A percentile compares a stretch with the other conserved stretches of the same genome.
These are phyloP conservation scores for Pholiota conissans DNA, from an alignment of 768 basidiomycete genomes.

Conservation along the genomic window DNA sequence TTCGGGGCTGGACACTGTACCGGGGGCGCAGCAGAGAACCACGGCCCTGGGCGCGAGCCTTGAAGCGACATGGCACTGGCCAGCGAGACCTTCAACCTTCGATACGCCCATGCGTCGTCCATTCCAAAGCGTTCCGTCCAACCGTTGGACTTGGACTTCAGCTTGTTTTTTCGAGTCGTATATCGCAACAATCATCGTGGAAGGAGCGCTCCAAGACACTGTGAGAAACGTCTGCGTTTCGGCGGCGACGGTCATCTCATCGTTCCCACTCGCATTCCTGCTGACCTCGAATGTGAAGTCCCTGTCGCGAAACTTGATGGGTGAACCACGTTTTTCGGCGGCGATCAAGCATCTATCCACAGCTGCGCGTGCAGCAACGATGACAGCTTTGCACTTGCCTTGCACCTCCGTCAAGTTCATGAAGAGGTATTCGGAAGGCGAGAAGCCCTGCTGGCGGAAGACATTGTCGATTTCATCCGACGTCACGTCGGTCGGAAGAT, in stretches of 20 bases:
- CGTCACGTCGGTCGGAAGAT: constrained; percentile 41
- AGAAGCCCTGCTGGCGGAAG: constrained; percentile 33
- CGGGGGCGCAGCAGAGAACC: constrained; percentile 40
- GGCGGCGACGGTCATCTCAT: constrained; percentile 39
- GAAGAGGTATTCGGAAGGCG: constrained; percentile 27
- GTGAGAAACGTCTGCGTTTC: constrained; percentile 39
- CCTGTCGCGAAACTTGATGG: constrained; percentile 45
- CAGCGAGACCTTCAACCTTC: too few species aligned
- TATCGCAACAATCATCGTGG: constrained; percentile 41
- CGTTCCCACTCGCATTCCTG: constrained; percentile 35
- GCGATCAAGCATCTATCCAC: constrained; percentile 39
- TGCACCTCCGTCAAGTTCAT: constrained; percentile 5
- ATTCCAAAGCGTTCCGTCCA: constrained; percentile 34
- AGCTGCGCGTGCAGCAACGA: constrained; percentile 46
- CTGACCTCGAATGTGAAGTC: constrained; percentile 41
- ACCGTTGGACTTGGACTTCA: constrained; percentile 28
- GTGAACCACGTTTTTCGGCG: constrained; percentile 45
- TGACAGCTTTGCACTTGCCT: constrained; percentile 35
- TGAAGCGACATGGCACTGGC: constrained; percentile 38
- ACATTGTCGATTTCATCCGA: constrained; percentile 40
- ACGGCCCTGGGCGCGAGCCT: constrained; percentile 33
- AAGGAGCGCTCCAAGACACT: constrained; percentile 53
- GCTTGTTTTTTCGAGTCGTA: constrained; percentile 37
- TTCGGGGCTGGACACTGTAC: constrained; percentile 23
- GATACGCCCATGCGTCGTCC: constrained; percentile 51